These are phyloP conservation scores for Codiaeum variegatum DNA, from an alignment of 441 rosid species.

Conservation along the genomic window DNA sequence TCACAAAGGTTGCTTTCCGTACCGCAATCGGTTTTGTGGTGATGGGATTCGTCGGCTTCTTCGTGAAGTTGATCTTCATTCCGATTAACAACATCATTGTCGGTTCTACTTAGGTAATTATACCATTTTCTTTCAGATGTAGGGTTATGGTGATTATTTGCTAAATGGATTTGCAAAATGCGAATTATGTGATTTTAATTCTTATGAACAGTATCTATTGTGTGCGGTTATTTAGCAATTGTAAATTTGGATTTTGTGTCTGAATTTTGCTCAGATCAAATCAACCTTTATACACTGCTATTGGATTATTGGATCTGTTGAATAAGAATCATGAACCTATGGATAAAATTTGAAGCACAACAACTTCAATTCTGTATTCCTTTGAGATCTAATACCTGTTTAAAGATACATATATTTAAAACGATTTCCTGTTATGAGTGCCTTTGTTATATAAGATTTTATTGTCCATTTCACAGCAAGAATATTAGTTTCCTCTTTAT, in stretches of 20 bases:
- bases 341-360: not conserved
- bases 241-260: not conserved
- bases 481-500: not conserved
- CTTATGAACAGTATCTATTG: not conserved
- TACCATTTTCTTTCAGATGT: not conserved
- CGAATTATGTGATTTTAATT: not conserved
- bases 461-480: not conserved
- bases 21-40: conserved; percentile 85
- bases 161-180: not conserved
- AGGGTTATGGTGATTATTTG: not conserved
- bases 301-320: not conserved
- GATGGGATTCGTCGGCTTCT: conserved; percentile 88
- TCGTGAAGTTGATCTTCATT: conserved; percentile 76
- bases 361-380: not conserved
- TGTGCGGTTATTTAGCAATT: not conserved
- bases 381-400: not conserved
- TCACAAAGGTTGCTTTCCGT: conserved; percentile 72
- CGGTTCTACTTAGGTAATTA: conserved; percentile 51
- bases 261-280: not conserved
- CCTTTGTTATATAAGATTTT: not conserved
- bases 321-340: not conserved
- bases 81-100: conserved; percentile 90
- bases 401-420: not conserved
- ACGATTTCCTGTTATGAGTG: not conserved
- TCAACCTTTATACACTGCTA: no score